A percentile compares a stretch with the other conserved stretches of the same genome.
Conservation (phyloP, 1,139 yeast species). For the Debaryomyces subglobosus region DNA sequence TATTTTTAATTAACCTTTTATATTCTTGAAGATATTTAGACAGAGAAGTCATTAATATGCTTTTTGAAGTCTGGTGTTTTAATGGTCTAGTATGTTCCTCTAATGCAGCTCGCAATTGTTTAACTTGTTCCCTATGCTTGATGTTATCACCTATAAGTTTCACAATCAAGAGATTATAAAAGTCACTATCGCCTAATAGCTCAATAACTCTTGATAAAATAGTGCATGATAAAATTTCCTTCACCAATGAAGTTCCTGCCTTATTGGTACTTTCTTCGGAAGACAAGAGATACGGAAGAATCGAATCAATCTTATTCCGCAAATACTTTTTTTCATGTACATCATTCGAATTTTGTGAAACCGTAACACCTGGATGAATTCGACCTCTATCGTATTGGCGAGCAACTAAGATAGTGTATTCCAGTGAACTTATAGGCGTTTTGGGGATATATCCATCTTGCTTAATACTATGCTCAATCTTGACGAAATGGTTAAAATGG, state of each 20-base stretch:
- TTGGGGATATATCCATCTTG: constrained; percentile 18
- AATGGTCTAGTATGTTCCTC: constrained; percentile 56
- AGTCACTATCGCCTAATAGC: constrained; percentile 73
- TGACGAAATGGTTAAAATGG: constrained; percentile 58
- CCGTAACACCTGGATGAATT: constrained; percentile 64
- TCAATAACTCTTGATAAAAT: constrained; percentile 50
- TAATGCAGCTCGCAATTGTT: constrained; percentile 69
- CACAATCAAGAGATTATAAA: constrained; percentile 68
- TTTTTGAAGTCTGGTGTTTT: constrained; percentile 2
- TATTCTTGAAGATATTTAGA: constrained; percentile 6
- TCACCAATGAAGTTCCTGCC: constrained; percentile 51
- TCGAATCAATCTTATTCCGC: constrained; percentile 38
- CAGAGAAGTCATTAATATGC: constrained; percentile 9
- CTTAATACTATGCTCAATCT: constrained; percentile 53
- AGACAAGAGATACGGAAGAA: constrained; percentile 57
- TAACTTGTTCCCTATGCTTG: constrained; percentile 76
- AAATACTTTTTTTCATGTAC: constrained; percentile 57
- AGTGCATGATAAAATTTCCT: constrained; percentile 65
- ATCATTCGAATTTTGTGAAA: constrained; percentile 42
- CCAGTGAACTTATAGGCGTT: constrained; percentile 37
- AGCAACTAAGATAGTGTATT: constrained; percentile 61
- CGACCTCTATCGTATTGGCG: constrained; percentile 58
- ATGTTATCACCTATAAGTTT: constrained; percentile 65
- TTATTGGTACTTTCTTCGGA: constrained; percentile 52
- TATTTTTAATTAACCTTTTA: constrained; percentile 13